Evolutionary conservation across 2,329 filamentous ascomycete species (phyloP), one percentile per base, ranked within the genome.

Genomic region (Fusarium chlamydosporum): DNA sequence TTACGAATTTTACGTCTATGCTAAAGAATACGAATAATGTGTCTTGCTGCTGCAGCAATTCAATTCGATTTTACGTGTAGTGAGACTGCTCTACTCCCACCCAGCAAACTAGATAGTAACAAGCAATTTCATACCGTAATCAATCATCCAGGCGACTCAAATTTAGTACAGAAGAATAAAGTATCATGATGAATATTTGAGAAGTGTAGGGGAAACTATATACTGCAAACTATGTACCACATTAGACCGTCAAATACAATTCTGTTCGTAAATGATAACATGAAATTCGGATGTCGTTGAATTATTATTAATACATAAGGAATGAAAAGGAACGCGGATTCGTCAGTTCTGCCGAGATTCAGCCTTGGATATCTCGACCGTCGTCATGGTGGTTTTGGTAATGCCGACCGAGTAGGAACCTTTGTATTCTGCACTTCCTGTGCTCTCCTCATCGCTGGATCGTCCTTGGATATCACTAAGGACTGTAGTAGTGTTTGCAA

Each of bases 321-420:
- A 33, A 40, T 13, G 26, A 3, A 35, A n/a, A 43, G 4, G 18
- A 9, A 23, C 29, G 29, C 29, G 7, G 29, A 9, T 47, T 43
- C 3, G 40, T 35, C 6, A 11, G 3, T 13, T 31, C 2, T 27
- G 20, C 8, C 29, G 45, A 26, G 41, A 12, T 6, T 45, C 46
- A 2, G 42, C 26, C 15, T 67, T 67, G 16, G 57, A 65, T 16
- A 74, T 52, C 31, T 75, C 56, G 3, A 76, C 58, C 2, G 74
- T 76, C 2, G 73, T 76, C n/a, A 71, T 66, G 12, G 66, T 76
- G 4, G 75, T 77, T 56, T 76, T 77, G 10, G 71, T 76, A 6
- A 77, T 77, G 2, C 75, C 70, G 8, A 20, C 15, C 8, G 27
- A 46, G 35, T 58, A 62, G 3, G 43, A 46, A 33, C 57, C 18